Percentiles rank a stretch among this genome's conserved stretches.
These are phyloP conservation scores for Schizosaccharomyces octosporus DNA, from an alignment of 805 yeast genomes.

Conservation along the genomic window DNA sequence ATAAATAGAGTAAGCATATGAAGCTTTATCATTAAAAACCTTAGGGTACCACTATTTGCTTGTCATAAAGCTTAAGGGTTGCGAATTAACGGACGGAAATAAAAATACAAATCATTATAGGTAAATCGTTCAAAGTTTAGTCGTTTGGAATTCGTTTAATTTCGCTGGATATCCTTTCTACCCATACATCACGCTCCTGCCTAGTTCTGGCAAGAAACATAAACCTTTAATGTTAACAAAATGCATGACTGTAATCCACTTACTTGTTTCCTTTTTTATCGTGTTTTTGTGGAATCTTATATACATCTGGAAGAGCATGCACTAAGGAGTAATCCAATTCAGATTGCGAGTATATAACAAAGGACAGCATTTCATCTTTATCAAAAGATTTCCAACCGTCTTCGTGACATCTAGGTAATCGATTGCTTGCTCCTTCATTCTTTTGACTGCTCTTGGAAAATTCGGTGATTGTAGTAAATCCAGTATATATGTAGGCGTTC, in stretches of 20 bases:
- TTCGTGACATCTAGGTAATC: neutral
- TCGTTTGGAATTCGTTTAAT: neutral
- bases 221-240: neutral
- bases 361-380: neutral
- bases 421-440: neutral
- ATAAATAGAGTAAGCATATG: no score
- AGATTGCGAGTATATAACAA: neutral
- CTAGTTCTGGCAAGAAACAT: neutral
- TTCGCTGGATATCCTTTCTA: neutral
- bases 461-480: neutral
- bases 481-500: neutral
- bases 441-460: neutral
- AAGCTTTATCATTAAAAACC: no score
- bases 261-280: neutral
- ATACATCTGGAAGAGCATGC: no score
- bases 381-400: neutral
- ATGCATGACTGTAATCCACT: neutral
- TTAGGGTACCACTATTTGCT: no score
- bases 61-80: neutral
- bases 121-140: neutral
- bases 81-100: neutral
- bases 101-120: neutral
- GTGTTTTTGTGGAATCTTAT: no score
- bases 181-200: neutral
- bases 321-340: neutral